These are phyloP conservation scores for Zygoascus meyerae DNA, from an alignment of 1,139 yeast species.

Conservation along the genomic window DNA sequence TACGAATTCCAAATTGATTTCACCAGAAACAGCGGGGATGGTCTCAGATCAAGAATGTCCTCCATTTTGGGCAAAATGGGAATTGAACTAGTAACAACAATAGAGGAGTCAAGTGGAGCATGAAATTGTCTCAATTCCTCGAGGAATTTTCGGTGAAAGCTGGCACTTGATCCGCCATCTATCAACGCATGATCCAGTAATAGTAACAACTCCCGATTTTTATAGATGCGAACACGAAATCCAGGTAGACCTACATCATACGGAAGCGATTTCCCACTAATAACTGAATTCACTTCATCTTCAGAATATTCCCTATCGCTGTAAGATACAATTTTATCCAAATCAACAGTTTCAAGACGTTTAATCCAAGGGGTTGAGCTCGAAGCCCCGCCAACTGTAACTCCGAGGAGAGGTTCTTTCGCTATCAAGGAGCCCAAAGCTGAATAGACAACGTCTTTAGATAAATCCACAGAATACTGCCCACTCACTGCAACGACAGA, in stretches of 20 bases:
- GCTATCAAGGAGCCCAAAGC: slow-evolving; percentile 13
- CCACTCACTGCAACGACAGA: slow-evolving; percentile 17
- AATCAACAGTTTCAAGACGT: slow-evolving; percentile 11
- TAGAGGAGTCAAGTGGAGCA: neutral
- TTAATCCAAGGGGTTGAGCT: slow-evolving; percentile 8
- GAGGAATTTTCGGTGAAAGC: slow-evolving; percentile 19
- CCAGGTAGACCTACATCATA: slow-evolving; percentile 15
- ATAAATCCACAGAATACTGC: slow-evolving; percentile 11
- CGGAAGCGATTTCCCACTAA: slow-evolving; percentile 21
- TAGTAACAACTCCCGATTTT: slow-evolving; percentile 15
- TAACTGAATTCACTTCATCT: slow-evolving; percentile 9
- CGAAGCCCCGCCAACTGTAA: slow-evolving; percentile 8
- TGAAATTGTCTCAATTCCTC: slow-evolving; percentile 8
- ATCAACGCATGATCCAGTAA: slow-evolving; percentile 20
- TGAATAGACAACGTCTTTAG: slow-evolving; percentile 11
- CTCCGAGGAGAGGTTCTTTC: slow-evolving; percentile 12
- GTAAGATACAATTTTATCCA: slow-evolving; percentile 12
- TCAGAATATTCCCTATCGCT: slow-evolving; percentile 9
- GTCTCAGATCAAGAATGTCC: slow-evolving; percentile 1
- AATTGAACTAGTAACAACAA: neutral
- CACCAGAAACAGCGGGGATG: neutral
- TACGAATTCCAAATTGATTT: slow-evolving; percentile 2
- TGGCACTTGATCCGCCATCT: slow-evolving; percentile 22
- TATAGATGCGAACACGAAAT: slow-evolving; percentile 19
- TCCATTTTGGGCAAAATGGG: neutral